Base-by-base conservation (phyloP, 805 yeast species). In the Pichia heedii region DNA sequence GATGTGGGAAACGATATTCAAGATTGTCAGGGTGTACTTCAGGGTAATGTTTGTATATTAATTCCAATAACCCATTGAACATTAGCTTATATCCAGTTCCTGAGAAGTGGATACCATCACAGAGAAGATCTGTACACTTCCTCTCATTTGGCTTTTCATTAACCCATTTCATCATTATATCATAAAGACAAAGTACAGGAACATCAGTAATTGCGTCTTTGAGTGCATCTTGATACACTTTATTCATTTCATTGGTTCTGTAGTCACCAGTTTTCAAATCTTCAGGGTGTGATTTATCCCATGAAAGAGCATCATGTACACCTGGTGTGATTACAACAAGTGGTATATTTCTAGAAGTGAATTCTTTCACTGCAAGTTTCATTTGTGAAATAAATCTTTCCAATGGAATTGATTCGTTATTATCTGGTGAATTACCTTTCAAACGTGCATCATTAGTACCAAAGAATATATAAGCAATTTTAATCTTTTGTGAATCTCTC, bases 381-480 rank as follows among this genome's bases (percentile, higher is more conserved):
- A 73, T 63, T 54, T 87, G 87, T 15, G 57, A 61, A 19, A 59
- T 45, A 55, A 63, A 85, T 44, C 70, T 63, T 0, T 60, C 71
- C 4, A 81, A 18, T 1, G 76, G 73, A 11, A 85, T 85, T 39
- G 52, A 57, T 41, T 55, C 62, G 2, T 40, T 46, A 34, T 53
- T 52, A 50, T 73, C 77, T 4, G 57, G 54, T 4, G 71, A 71
- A 1, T 56, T 66, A 9, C 60, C 61, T 11, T 38, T 40, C 2
- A 22, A 12, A 9, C 63, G 50, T 3, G 74, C 69, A 58, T 88
- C 97, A 55, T 88, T 88, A 13, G 95, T 74, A 4, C 96, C 96
- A 53, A 85, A 77, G 56, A 83, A 87, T 2, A 87, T 63, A 11
- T 79, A 75, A 46, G 77, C 67, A 11, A 62, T 36, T 35, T 53